Conservation (phyloP, 495 filamentous ascomycete genomes). For the Aeminium ludgeri region DNA sequence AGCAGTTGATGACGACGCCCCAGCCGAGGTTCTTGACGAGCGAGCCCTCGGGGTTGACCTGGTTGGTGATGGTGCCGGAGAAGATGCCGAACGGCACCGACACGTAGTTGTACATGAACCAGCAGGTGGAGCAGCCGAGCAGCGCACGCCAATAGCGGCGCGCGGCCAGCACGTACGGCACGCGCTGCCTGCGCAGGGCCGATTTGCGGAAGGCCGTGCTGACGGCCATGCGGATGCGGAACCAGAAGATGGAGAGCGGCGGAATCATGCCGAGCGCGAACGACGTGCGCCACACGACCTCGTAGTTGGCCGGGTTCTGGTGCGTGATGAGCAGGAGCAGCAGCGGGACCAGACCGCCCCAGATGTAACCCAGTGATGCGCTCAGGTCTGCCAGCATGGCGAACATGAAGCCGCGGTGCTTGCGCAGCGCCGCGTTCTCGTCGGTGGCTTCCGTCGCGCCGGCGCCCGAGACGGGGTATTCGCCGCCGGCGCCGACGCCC, state of each 20-base stretch:
- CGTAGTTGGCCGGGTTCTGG: conserved; percentile 20
- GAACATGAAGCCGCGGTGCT: conserved; percentile 24
- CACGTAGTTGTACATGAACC: conserved; percentile 32
- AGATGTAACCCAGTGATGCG: conserved; percentile 21
- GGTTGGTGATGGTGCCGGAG: conserved; percentile 25
- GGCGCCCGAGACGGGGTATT: conserved; percentile 24
- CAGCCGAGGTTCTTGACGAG: conserved; percentile 31
- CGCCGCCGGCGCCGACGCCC: conserved; percentile 20
- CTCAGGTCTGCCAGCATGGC: conserved; percentile 26
- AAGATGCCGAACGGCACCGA: conserved; percentile 28
- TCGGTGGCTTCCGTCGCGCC: conserved; percentile 26
- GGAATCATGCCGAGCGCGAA: conserved; percentile 22
- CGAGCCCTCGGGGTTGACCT: conserved; percentile 23
- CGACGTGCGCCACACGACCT: conserved; percentile 24
- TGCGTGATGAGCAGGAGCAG: conserved; percentile 18
- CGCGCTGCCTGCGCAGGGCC: conserved; percentile 8
- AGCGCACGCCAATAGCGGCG: conserved; percentile 27
- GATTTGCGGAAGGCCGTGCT: conserved; percentile 9
- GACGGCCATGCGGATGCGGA: conserved; percentile 25
- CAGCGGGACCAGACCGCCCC: conserved; percentile 22
- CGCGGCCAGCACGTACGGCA: conserved; percentile 22
- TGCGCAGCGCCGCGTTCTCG: conserved; percentile 19
- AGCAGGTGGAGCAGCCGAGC: conserved; percentile 23
- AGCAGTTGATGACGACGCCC: conserved; percentile 33
- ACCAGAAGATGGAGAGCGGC: conserved; percentile 26